phyloP scores from a whole-genome alignment of 176 grass and related monocot genomes.

The Eleusine indica region DNA sequence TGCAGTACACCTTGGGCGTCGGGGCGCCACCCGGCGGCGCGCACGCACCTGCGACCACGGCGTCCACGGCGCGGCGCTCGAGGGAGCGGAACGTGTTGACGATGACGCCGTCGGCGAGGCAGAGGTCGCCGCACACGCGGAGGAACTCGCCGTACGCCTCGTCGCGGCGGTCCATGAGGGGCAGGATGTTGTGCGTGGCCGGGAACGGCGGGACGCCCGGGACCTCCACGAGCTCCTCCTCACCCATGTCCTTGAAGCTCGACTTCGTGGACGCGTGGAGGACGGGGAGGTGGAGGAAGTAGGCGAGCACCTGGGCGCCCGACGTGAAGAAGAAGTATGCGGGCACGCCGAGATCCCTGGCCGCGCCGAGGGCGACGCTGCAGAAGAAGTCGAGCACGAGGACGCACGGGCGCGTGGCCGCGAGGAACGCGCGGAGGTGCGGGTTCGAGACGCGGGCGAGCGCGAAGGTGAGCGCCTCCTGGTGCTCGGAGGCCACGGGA shows the following conservation, averaged over 20 bases:
- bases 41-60: conserved; percentile 38
- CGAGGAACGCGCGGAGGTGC: conserved; percentile 46
- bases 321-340: conserved; percentile 63
- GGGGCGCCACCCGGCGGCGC: conserved; percentile 4
- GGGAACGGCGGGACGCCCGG: conserved; percentile 47
- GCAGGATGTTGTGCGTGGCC: conserved; percentile 48
- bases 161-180: conserved; percentile 54
- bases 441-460: conserved; percentile 45
- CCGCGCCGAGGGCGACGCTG: conserved; percentile 44
- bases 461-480: conserved; percentile 49
- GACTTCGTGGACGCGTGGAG: not conserved
- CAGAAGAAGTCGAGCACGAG: conserved; percentile 70
- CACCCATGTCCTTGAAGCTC: conserved; percentile 31
- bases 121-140: not conserved
- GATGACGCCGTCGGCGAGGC: conserved; percentile 45
- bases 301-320: conserved; percentile 42
- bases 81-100: conserved; percentile 65
- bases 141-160: conserved; percentile 44
- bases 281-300: conserved; percentile 27
- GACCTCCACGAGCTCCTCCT: conserved; percentile 25
- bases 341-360: conserved; percentile 49
- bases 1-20: conserved; percentile 45
- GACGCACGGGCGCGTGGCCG: conserved; percentile 26
- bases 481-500: conserved; percentile 25
- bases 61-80: conserved; percentile 51